Conservation (phyloP, 179 eudicot species). For the Patellifolia procumbens region DNA sequence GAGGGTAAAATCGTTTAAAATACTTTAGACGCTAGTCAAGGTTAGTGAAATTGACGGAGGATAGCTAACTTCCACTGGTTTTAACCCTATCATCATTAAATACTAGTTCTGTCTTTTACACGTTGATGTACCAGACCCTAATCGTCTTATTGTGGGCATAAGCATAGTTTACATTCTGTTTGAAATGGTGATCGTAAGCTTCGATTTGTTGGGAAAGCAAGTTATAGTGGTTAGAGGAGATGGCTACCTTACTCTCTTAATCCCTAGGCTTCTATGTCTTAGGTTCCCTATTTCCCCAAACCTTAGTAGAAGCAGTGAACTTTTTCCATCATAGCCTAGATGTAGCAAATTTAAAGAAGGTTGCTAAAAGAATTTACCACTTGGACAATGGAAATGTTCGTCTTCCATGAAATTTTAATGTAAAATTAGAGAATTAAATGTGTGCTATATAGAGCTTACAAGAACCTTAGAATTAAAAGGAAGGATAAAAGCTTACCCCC, state of each 20-base stretch:
- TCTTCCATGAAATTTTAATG: too few relatives aligned
- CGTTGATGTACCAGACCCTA: background rate
- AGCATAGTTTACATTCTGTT: too few relatives aligned
- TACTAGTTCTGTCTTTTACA: background rate
- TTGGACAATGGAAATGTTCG: too few relatives aligned
- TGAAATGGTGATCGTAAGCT: too few relatives aligned
- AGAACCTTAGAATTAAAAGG: too few relatives aligned
- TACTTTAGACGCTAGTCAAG: background rate
- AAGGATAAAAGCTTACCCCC: background rate
- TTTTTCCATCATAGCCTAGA: background rate
- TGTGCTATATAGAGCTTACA: too few relatives aligned
- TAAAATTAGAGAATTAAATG: too few relatives aligned
- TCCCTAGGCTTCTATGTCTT: too few relatives aligned
- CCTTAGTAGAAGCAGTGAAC: background rate
- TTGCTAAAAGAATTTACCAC: too few relatives aligned
- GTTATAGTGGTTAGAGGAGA: too few relatives aligned
- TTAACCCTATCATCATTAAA: background rate
- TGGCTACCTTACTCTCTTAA: too few relatives aligned
- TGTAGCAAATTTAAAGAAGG: background rate
- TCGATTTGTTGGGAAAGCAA: too few relatives aligned
- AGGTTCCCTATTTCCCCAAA: background rate
- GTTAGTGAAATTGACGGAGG: background rate
- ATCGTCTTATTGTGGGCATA: background rate
- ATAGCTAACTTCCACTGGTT: background rate
- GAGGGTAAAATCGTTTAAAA: background rate